Percentiles rank a stretch among this genome's conserved stretches.
These are phyloP conservation scores for Gracilariopsis chorda DNA, from an alignment of 23 red algal species.

Conservation along the genomic window DNA sequence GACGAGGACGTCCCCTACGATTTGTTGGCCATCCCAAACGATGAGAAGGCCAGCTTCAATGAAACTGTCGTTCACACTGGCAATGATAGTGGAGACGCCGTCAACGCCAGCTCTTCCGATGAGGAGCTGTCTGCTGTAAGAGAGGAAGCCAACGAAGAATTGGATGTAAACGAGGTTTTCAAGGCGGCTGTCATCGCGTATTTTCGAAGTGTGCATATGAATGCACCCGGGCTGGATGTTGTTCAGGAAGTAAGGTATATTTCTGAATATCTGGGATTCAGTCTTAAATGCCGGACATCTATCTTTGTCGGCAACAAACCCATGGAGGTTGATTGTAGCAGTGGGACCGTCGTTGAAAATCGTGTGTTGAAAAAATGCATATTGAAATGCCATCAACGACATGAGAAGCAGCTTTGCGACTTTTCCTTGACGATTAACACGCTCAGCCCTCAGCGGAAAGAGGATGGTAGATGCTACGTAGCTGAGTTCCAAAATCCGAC, in stretches of 20 bases:
- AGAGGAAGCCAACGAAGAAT: neutral
- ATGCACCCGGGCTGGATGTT: neutral
- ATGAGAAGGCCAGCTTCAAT: neutral
- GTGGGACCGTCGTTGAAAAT: neutral
- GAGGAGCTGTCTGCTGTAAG: no score
- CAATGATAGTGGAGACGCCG: no score
- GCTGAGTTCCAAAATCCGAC: neutral
- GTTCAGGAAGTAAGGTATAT: neutral
- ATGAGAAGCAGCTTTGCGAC: neutral
- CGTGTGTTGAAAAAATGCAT: neutral
- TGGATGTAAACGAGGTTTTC: neutral
- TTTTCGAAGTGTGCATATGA: neutral
- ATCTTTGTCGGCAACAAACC: neutral
- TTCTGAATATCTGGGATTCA: neutral
- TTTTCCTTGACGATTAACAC: neutral
- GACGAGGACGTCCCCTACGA: neutral
- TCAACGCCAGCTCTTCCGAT: no score
- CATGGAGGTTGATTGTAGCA: neutral
- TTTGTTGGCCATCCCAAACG: neutral
- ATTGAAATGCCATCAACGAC: neutral
- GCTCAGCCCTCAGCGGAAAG: neutral
- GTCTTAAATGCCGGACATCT: neutral
- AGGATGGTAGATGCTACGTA: neutral
- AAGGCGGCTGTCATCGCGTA: neutral
- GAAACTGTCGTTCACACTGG: no score